Conservation (phyloP, 495 filamentous ascomycete species). For the Penicillium soppii region DNA sequence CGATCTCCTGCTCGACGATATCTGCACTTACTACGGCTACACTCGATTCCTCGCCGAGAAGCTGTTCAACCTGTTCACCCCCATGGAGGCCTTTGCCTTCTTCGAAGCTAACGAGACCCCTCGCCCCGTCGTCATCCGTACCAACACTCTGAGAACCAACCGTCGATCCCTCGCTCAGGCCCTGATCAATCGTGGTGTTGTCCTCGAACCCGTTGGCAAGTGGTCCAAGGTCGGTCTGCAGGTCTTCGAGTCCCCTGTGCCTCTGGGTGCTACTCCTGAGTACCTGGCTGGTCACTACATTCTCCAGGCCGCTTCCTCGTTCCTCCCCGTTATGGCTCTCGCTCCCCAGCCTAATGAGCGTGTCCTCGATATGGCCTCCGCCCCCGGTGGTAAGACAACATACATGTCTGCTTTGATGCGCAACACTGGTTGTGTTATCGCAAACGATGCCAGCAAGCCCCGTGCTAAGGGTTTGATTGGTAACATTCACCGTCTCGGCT, state of each 20-base stretch:
- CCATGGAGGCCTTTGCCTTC: constrained; percentile 94
- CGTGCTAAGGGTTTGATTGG: constrained; percentile 96
- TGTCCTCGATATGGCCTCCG: constrained; percentile 92
- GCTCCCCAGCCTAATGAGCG: constrained; percentile 92
- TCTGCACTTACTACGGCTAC: constrained; percentile 93
- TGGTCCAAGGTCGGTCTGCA: constrained; percentile 98
- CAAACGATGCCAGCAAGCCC: constrained; percentile 91
- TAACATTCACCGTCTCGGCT: constrained; percentile 94
- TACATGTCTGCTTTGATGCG: constrained; percentile 97
- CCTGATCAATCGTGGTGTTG: constrained; percentile 95
- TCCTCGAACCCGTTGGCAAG: constrained; percentile 93
- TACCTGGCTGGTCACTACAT: constrained; percentile 98
- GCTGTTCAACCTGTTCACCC: constrained; percentile 85
- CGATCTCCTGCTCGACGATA: constrained; percentile 80
- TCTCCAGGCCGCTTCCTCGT: constrained; percentile 93
- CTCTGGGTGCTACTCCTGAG: constrained; percentile 95
- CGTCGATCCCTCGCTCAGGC: constrained; percentile 89
- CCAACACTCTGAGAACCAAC: constrained; percentile 92
- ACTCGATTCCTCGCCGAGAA: constrained; percentile 81
- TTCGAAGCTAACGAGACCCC: constrained; percentile 97
- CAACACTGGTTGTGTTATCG: constrained; percentile 94
- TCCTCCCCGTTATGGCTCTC: constrained; percentile 96
- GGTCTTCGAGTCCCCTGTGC: constrained; percentile 90
- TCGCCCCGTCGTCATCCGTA: constrained; percentile 84
- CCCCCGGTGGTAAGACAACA: constrained; percentile 96